phyloP scores from a whole-genome alignment of 441 rosid species.

The Sinapis alba region DNA sequence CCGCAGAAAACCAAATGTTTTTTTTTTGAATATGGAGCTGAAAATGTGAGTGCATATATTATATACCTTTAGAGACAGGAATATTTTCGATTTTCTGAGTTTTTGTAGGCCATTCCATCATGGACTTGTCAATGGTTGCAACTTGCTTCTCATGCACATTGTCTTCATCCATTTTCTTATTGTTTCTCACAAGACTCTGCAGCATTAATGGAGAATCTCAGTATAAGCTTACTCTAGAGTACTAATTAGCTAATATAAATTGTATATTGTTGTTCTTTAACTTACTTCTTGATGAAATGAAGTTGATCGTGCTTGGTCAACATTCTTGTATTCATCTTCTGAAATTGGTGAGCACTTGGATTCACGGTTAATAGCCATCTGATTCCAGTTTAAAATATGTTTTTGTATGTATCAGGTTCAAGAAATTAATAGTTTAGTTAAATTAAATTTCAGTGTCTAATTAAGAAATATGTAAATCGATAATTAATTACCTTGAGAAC shows the following conservation, averaged over 20 bases:
- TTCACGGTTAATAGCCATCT: conserved; percentile 82
- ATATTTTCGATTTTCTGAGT: conserved; percentile 24
- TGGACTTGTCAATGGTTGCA: conserved; percentile 61
- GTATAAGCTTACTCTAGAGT: not conserved
- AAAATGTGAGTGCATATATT: not conserved
- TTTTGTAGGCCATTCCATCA: conserved; percentile 49
- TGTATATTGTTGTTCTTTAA: not conserved
- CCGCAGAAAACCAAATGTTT: not conserved
- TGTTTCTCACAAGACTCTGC: conserved; percentile 37
- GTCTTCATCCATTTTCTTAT: conserved; percentile 21
- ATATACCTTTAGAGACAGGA: conserved; percentile 32
- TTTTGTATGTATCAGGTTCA: conserved; percentile 9
- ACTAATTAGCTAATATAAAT: not conserved
- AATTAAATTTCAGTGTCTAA: not conserved
- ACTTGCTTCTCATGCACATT: conserved; percentile 41
- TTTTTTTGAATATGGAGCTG: not conserved
- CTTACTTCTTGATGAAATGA: conserved; percentile 27
- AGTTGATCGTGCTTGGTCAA: conserved; percentile 51
- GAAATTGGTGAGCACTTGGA: conserved; percentile 58
- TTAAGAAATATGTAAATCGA: not conserved
- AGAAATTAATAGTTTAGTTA: not conserved
- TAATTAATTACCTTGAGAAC: conserved; percentile 65
- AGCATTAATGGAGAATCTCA: not conserved
- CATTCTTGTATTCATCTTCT: conserved; percentile 51
- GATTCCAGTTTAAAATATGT: conserved; percentile 18